Evolutionary conservation across 2,329 filamentous ascomycete species (phyloP).

Genomic region (Neoarthrinium moseri): DNA sequence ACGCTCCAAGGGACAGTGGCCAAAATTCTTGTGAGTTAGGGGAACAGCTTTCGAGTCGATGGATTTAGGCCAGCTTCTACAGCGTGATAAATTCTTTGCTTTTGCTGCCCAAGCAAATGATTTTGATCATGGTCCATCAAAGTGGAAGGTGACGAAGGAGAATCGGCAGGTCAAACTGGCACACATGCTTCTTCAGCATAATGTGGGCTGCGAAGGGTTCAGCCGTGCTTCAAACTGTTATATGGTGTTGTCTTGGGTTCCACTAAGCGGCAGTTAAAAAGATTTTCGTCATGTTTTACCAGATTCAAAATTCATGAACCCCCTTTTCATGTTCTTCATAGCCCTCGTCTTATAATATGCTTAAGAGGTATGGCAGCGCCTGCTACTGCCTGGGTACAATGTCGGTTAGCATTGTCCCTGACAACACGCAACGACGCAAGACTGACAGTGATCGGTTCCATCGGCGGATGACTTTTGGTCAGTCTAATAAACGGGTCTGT

Average conservation of each 20-base stretch:
- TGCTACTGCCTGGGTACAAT: neutral
- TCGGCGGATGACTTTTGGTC: no score
- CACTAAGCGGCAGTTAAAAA: conserved; percentile 7
- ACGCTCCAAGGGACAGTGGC: no score
- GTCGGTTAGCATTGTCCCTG: no score
- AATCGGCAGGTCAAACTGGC: neutral
- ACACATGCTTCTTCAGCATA: conserved; percentile 5
- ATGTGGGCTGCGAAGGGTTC: conserved; percentile 5
- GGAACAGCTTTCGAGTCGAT: conserved; percentile 7
- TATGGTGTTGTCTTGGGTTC: conserved; percentile 3
- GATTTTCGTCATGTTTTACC: conserved; percentile 9
- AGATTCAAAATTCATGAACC: conserved; percentile 1
- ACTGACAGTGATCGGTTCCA: no score
- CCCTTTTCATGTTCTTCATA: conserved; percentile 1
- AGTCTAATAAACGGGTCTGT: no score
- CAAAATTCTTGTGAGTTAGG: no score
- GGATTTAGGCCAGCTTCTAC: conserved; percentile 5
- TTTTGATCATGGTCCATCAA: conserved; percentile 1
- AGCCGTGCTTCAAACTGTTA: neutral
- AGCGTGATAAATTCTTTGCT: neutral
- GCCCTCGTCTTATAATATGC: neutral
- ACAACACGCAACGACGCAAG: no score
- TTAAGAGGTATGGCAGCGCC: neutral
- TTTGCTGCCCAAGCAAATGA: conserved; percentile 6
- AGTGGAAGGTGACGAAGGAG: neutral